Percentiles rank a stretch among this genome's conserved stretches.
phyloP scores from a whole-genome alignment of 306 rosid species.

The Lagenaria siceraria region DNA sequence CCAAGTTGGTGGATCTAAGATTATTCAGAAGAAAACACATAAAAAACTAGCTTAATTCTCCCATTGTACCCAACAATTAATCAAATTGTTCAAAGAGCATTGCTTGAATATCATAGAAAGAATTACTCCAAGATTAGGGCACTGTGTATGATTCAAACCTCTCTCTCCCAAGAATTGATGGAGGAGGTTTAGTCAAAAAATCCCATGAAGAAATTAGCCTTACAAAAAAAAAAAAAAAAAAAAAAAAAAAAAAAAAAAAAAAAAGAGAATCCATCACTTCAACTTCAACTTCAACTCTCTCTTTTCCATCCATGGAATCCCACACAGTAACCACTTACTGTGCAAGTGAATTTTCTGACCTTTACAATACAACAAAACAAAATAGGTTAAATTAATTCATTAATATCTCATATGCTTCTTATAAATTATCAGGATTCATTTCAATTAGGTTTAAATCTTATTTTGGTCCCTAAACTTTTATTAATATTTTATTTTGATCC shows the following conservation, averaged over 20 bases:
- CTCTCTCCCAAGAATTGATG: background rate
- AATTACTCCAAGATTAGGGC: background rate
- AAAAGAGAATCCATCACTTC: background rate
- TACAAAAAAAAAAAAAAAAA: too few species aligned
- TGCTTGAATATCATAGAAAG: background rate
- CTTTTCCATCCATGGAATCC: background rate
- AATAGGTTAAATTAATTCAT: too few species aligned
- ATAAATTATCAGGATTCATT: background rate
- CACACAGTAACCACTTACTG: background rate
- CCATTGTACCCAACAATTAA: background rate
- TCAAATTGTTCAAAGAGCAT: background rate
- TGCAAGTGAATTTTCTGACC: background rate
- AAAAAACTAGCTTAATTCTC: background rate
- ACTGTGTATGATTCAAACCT: background rate
- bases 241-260: too few species aligned
- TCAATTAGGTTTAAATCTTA: too few species aligned
- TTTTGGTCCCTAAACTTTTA: too few species aligned
- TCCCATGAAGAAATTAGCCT: background rate
- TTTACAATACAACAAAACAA: background rate
- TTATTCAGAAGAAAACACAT: background rate
- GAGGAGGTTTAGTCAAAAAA: slow-evolving; percentile 4
- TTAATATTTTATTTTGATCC: too few species aligned
- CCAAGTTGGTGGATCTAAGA: background rate
- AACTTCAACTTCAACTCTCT: background rate
- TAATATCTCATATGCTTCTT: background rate